Conservation (phyloP, 805 yeast species). For the Candida pini region DNA sequence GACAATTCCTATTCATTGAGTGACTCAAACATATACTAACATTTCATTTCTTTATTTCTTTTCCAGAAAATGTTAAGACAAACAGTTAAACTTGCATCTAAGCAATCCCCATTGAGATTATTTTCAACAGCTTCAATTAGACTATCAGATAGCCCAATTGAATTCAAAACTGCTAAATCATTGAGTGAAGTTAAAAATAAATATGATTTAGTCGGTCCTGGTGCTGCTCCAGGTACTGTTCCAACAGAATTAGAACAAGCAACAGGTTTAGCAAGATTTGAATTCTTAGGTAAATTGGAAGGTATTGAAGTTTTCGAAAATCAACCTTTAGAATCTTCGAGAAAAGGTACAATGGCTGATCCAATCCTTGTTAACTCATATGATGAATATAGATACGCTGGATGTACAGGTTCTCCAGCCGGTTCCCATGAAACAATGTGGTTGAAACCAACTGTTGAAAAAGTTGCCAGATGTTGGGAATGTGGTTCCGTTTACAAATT, state of each 20-base stretch:
- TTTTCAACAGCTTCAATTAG: conserved; percentile 28
- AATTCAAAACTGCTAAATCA: conserved; percentile 55
- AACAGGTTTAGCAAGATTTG: conserved; percentile 97
- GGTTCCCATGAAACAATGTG: conserved; percentile 88
- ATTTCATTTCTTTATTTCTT: neutral
- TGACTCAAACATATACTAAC: too few species aligned
- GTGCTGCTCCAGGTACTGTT: conserved; percentile 76
- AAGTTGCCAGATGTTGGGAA: conserved; percentile 96
- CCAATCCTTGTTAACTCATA: conserved; percentile 88
- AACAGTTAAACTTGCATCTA: conserved; percentile 30
- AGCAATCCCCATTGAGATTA: conserved; percentile 24
- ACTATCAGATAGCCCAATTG: conserved; percentile 28
- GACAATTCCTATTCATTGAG: too few species aligned
- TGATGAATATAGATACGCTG: conserved; percentile 90
- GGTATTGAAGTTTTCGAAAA: conserved; percentile 93
- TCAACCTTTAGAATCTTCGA: conserved; percentile 80
- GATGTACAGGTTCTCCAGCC: conserved; percentile 95
- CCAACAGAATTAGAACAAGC: conserved; percentile 96
- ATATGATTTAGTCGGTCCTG: conserved; percentile 79
- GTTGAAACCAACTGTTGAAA: conserved; percentile 79
- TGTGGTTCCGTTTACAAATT: conserved; percentile 93
- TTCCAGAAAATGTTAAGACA: conserved; percentile 28
- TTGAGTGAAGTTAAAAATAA: conserved; percentile 78
- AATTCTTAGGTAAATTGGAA: conserved; percentile 86
- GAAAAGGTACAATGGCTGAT: conserved; percentile 85